phyloP scores from a whole-genome alignment of 257 asterid species.

The Solanum piurae region DNA sequence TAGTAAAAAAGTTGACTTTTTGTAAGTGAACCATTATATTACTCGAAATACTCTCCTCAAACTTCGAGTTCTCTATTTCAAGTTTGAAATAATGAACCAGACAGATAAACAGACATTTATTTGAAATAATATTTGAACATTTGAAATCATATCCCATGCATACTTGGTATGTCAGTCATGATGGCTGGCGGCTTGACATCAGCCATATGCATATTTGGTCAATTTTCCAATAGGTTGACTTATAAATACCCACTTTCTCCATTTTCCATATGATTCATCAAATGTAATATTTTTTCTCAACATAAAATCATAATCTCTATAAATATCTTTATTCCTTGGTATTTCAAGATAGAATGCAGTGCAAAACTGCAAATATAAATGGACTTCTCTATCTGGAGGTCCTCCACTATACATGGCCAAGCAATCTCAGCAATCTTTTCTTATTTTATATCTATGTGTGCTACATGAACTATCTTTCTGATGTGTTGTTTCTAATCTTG shows the following conservation, averaged over 20 bases:
- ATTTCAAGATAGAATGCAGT: background rate
- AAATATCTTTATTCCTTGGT: background rate
- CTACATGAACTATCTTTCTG: background rate
- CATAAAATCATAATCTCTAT: background rate
- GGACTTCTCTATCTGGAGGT: background rate
- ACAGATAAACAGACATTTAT: background rate
- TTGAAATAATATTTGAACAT: background rate
- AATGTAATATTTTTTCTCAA: background rate
- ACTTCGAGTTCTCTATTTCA: background rate
- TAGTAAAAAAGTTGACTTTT: background rate
- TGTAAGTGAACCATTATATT: background rate
- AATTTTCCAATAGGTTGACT: background rate
- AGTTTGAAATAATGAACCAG: background rate
- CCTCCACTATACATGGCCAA: background rate
- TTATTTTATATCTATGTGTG: background rate
- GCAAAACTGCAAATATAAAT: background rate
- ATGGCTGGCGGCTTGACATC: background rate
- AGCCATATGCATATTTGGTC: background rate
- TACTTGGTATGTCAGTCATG: background rate
- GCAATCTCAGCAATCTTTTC: background rate
- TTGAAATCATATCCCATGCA: background rate
- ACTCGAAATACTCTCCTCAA: background rate
- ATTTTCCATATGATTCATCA: background rate
- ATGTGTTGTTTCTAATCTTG: background rate
- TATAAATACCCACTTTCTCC: background rate